Evolutionary conservation across 305 asterid species (phyloP), one percentile per base, ranked within the genome.

Genomic region (Solanum hybrid): DNA sequence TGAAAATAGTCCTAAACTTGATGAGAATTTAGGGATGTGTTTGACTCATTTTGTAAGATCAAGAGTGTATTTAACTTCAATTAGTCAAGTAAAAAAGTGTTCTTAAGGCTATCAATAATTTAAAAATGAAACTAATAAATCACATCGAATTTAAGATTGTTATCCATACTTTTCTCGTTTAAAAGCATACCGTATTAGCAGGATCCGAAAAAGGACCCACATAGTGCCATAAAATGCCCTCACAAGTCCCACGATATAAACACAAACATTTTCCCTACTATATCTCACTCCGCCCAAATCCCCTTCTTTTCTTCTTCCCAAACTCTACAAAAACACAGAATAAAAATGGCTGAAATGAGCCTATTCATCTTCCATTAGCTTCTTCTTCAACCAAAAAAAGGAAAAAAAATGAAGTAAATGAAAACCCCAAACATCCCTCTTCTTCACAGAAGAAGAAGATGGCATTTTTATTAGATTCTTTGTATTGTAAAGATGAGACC

Each of bases 401-500:
- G 13, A 4, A 14, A 31, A 33, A 18, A 42, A 40, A 31, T 76
- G 86, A 88, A 88, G 73, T 88, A 88, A 88, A 75, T 88, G 89
- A 77, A 74, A 75, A 76, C 26, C 64, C 86, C 76, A 42, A 83
- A 18, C 18, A 75, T 29, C 57, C 37, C 24, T 78, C 89, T 77
- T 90, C 77, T 90, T 34, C 12, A 31, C 51, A 11, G 80, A 51
- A 86, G 89, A 75, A 88, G 89, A 90, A 33, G 51, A 67, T 83
- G 75, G 35, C 88, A 79, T 46, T 77, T 88, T n/a, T 51, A 2
- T 57, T 88, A 29, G 87, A 90, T n/a, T 81, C 86, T 31, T 88
- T 88, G 74, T 90, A 35, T 35, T 88, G 90, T 8, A 82, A 88
- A 34, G 89, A 90, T 33, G 89, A 88, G 46, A 89, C 31, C 22